Percentiles rank a stretch among this genome's conserved stretches.
These are phyloP conservation scores for Kwoniella newhampshirensis DNA, from an alignment of 768 basidiomycete genomes.

Conservation along the genomic window DNA sequence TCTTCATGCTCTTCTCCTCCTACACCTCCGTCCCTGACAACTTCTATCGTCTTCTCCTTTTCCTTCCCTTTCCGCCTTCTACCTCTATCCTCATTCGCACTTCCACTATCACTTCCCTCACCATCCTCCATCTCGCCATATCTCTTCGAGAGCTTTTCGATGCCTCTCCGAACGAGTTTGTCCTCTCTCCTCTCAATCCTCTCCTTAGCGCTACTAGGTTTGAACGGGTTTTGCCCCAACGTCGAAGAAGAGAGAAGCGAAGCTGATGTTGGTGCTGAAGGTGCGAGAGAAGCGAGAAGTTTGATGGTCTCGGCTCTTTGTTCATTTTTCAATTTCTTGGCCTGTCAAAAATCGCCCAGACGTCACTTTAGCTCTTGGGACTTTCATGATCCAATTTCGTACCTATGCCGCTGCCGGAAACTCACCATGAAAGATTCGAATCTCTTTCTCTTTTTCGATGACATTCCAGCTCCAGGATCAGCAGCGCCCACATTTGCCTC, in stretches of 20 bases:
- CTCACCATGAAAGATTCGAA: constrained; percentile 89
- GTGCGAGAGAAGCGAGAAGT: constrained; percentile 43
- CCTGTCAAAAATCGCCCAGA: constrained; percentile 27
- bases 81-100: constrained; percentile 46
- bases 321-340: constrained; percentile 52
- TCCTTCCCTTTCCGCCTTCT: constrained; percentile 34
- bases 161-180: constrained; percentile 45
- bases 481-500: not conserved
- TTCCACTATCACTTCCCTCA: constrained; percentile 26
- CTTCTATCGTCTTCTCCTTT: constrained; percentile 34
- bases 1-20: constrained; percentile 17
- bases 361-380: too few relatives aligned
- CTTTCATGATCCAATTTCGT: constrained; percentile 1
- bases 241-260: constrained; percentile 43
- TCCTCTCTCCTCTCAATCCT: constrained; percentile 42
- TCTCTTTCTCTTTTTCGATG: constrained; percentile 79
- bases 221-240: constrained; percentile 46
- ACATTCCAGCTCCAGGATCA: constrained; percentile 57
- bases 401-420: constrained; percentile 11
- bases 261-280: constrained; percentile 30
- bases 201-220: constrained; percentile 45
- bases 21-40: constrained; percentile 35
- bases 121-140: constrained; percentile 25
- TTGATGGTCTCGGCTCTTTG: constrained; percentile 41
- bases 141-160: constrained; percentile 28